phyloP scores from a whole-genome alignment of 2,329 filamentous ascomycete genomes.

The Chalaropsis ovoidea region DNA sequence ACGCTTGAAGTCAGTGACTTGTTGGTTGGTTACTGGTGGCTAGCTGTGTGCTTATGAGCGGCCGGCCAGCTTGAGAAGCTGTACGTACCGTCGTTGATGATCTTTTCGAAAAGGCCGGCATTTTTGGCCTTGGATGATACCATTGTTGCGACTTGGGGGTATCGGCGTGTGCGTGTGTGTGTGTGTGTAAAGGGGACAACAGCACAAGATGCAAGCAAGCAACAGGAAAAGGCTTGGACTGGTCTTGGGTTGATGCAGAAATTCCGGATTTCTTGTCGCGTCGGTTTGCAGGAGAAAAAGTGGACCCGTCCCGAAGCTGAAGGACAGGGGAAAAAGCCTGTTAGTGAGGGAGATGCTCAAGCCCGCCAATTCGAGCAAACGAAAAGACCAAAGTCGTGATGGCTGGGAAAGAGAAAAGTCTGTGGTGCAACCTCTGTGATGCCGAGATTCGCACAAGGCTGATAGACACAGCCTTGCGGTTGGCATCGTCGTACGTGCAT shows the following conservation, averaged over 20 bases:
- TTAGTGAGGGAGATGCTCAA: background rate
- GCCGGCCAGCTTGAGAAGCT: background rate
- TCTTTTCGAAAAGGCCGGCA: constrained; percentile 45
- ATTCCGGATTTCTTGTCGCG: background rate
- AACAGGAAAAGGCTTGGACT: background rate
- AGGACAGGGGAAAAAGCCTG: background rate
- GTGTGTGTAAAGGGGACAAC: background rate
- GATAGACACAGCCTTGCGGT: background rate
- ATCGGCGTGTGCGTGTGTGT: background rate
- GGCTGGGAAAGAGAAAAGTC: background rate
- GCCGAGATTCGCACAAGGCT: background rate
- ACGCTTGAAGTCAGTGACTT: constrained; percentile 7
- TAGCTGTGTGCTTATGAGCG: too few relatives aligned
- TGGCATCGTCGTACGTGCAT: too few relatives aligned
- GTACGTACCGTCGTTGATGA: constrained; percentile 44
- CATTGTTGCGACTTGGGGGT: background rate
- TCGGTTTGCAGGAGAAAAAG: background rate
- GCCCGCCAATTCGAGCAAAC: too few relatives aligned
- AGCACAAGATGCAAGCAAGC: background rate
- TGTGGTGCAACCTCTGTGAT: background rate
- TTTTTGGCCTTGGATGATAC: constrained; percentile 35
- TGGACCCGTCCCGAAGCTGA: background rate
- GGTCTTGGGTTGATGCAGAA: background rate
- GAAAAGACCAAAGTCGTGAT: too few relatives aligned
- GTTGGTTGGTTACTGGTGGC: too few relatives aligned